phyloP scores from a whole-genome alignment of 1,284 basidiomycete species.

The Microstroma glucosiphilum region DNA sequence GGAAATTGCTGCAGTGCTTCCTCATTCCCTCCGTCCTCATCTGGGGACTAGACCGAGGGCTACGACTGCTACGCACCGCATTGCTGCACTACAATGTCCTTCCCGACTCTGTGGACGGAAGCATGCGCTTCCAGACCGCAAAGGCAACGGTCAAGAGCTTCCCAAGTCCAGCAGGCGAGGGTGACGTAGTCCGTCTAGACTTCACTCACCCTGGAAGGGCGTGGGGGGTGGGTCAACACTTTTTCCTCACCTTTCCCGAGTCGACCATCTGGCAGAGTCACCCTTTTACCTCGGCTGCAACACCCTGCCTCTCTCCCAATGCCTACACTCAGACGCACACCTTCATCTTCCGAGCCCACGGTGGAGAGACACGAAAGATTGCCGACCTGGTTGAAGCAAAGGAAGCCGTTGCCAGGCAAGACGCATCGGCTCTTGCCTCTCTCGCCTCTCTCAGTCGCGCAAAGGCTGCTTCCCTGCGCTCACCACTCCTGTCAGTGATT shows the following conservation, averaged over 20 bases:
- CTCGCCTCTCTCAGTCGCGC: no score
- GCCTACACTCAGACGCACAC: slow-evolving; percentile 11
- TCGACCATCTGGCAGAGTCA: slow-evolving; percentile 21
- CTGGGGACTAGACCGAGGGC: slow-evolving; percentile 17
- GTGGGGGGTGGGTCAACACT: slow-evolving; percentile 21
- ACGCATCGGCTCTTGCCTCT: neutral
- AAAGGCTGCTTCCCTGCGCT: no score
- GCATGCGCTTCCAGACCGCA: slow-evolving; percentile 7
- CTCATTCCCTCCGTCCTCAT: slow-evolving; percentile 18
- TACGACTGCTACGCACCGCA: slow-evolving; percentile 9
- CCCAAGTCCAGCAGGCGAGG: slow-evolving; percentile 7
- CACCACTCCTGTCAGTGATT: slow-evolving; percentile 8
- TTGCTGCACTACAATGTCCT: slow-evolving; percentile 19
- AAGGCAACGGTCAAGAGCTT: slow-evolving; percentile 12
- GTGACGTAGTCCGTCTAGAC: slow-evolving; percentile 19
- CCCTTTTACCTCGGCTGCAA: slow-evolving; percentile 19
- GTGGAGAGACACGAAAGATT: slow-evolving; percentile 20
- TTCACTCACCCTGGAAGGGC: slow-evolving; percentile 16
- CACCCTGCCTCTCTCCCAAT: neutral
- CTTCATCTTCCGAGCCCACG: slow-evolving; percentile 18
- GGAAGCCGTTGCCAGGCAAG: neutral
- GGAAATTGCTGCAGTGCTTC: slow-evolving; percentile 20
- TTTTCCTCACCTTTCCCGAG: slow-evolving; percentile 19
- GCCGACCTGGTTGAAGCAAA: neutral
- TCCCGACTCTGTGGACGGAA: slow-evolving; percentile 4